Evolutionary conservation across 2,329 filamentous ascomycete species (phyloP).

Genomic region (Fusarium secorum): DNA sequence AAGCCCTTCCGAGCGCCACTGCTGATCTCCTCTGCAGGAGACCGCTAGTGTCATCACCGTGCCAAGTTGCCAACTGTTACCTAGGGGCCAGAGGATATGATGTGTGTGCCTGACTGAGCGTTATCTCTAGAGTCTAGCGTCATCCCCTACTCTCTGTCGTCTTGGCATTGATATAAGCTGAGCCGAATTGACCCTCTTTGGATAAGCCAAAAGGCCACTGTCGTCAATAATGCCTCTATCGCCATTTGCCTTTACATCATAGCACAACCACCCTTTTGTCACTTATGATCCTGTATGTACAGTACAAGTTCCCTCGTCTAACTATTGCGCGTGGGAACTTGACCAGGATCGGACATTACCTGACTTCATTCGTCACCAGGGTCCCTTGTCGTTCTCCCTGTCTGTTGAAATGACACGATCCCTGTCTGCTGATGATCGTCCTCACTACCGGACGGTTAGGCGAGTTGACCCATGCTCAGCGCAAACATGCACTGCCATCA

Average conservation of each 20-base stretch:
- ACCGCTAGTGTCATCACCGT: slow-evolving; percentile 17
- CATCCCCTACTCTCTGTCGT: not conserved
- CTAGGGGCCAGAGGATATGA: not conserved
- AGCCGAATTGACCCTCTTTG: not conserved
- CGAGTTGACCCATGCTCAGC: slow-evolving; percentile 11
- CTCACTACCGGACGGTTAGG: slow-evolving; percentile 23
- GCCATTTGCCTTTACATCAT: not conserved
- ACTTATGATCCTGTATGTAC: not conserved
- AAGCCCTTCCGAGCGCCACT: slow-evolving; percentile 26
- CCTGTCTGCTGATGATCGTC: slow-evolving; percentile 16
- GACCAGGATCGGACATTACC: slow-evolving; percentile 12
- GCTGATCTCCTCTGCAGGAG: slow-evolving; percentile 30
- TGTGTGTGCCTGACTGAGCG: slow-evolving; percentile 8
- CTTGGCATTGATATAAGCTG: slow-evolving; percentile 5
- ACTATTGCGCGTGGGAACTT: not conserved
- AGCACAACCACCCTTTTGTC: not conserved
- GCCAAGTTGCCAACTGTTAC: slow-evolving; percentile 16
- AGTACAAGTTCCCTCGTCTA: not conserved
- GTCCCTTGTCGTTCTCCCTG: slow-evolving; percentile 9
- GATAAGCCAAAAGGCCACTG: not conserved
- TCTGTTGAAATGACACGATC: slow-evolving; percentile 6
- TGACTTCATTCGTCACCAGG: slow-evolving; percentile 1
- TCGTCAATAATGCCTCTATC: not conserved
- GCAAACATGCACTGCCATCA: slow-evolving; percentile 3
- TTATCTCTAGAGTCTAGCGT: not conserved